Evolutionary conservation across 169 alveolate species (phyloP), one percentile per base, ranked within the genome.

Genomic region (Plasmodium billcollinsi): DNA sequence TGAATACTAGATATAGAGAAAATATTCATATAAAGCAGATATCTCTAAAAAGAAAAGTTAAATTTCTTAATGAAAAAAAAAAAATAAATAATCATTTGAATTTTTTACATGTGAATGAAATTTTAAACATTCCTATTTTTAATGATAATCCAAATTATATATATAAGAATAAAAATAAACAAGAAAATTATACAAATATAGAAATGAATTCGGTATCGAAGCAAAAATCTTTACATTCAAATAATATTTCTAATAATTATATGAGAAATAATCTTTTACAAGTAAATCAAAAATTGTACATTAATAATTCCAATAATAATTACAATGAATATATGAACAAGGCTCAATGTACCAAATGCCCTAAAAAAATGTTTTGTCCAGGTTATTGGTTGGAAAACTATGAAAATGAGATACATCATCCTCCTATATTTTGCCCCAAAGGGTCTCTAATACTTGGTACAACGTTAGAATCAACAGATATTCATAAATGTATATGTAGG

Each of bases 381-480:
- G 92, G 92, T 4, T 33, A 24, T 0, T 88, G 88, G 89, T 29
- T 73, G 9, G 47, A 62, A 21, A 66, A 59, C 29, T 76, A 75
- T 49, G 92, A 91, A 50, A 52, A 49, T 24, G 70, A 80, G 71
- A 90, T 93, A 18, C 96, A 94, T 43, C 93, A 94, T 73, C 93
- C 94, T 4, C 95, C 96, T 1, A 90, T 90, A 62, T 78, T 88
- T 45, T 94, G 96, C 45, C 96, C 96, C 12, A 65, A 73, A 20
- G 96, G 96, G 7, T 89, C 96, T n/a, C 58, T 62, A 39, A 88
- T 94, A 24, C 95, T 95, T 52, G 63, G 88, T n/a, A 92, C 93
- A 26, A 63, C 96, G 7, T 50, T 94, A 39, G 90, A 90, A 73
- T 85, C 95, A 5, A 65, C 94, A 12, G 89, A 93, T 33, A 45